A percentile compares a stretch with the other conserved stretches of the same genome.
phyloP scores from a whole-genome alignment of 148 eudicot species.

The Euryodendron excelsum region DNA sequence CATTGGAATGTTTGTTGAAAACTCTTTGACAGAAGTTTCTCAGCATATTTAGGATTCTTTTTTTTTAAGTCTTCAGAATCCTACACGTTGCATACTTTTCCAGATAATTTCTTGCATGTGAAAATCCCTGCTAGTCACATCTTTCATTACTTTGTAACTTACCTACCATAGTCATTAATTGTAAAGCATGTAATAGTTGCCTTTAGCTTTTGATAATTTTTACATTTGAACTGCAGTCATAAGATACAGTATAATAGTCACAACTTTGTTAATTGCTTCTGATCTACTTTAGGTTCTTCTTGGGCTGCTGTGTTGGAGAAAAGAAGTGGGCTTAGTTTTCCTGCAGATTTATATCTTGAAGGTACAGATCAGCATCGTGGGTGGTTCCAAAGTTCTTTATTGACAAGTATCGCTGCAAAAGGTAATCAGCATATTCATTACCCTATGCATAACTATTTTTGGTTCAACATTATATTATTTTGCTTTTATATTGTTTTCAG shows the following conservation, averaged over 20 bases:
- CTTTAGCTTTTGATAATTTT: not conserved
- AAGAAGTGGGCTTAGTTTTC: constrained; percentile 64
- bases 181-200: not conserved
- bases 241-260: not conserved
- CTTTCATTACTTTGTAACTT: not conserved
- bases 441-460: not conserved
- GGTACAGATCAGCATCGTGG: constrained; percentile 99
- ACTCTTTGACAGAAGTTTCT: not conserved
- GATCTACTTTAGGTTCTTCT: constrained; percentile 61
- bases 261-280: not conserved
- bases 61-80: not conserved
- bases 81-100: not conserved
- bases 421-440: constrained; percentile 27
- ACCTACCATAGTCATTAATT: not conserved
- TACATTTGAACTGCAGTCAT: not conserved
- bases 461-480: not conserved
- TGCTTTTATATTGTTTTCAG: not conserved
- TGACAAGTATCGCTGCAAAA: constrained; percentile 90
- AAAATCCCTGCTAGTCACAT: not conserved
- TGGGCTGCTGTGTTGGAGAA: constrained; percentile 94
- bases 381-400: constrained; percentile 97
- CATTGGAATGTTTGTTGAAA: not conserved
- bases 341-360: constrained; percentile 95
- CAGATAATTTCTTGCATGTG: not conserved
- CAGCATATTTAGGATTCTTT: not conserved